These are phyloP conservation scores for Beauveria australis DNA, from an alignment of 2,329 filamentous ascomycete genomes.

Conservation along the genomic window DNA sequence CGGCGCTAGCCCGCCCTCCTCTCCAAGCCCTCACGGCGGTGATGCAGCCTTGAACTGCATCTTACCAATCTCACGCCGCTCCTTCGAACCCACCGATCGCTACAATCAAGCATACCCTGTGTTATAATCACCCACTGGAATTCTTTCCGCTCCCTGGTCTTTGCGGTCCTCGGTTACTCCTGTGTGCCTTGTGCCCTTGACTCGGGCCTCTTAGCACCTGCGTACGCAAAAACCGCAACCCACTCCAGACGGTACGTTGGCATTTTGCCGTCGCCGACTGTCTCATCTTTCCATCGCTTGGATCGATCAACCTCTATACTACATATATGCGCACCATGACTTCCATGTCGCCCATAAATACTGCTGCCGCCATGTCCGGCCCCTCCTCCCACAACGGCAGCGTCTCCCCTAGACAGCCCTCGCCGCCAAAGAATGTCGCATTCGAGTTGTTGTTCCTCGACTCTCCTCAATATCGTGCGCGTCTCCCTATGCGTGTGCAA, in stretches of 20 bases:
- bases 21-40: not conserved
- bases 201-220: conserved; percentile 2
- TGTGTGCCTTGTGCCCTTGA: not conserved
- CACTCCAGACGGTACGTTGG: not conserved
- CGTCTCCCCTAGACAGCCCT: conserved; percentile 38
- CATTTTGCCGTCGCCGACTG: conserved; percentile 5
- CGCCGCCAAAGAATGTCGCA: conserved; percentile 63
- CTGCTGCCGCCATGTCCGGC: conserved; percentile 23
- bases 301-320: conserved; percentile 20
- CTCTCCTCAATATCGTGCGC: conserved; percentile 60
- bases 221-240: conserved; percentile 25
- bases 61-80: conserved; percentile 1
- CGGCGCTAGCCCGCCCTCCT: conserved; percentile 16
- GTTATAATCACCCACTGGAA: not conserved
- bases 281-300: conserved; percentile 9
- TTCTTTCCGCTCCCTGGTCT: not conserved
- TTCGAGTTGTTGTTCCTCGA: conserved; percentile 68
- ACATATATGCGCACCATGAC: conserved; percentile 30
- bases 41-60: conserved; percentile 10
- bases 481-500: conserved; percentile 76
- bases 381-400: conserved; percentile 34
- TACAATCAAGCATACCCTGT: not conserved
- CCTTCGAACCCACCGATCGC: conserved; percentile 3
- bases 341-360: conserved; percentile 38
- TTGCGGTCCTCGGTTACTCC: not conserved